Evolutionary conservation across 805 yeast species (phyloP).

Genomic region (Nakazawaea holstii): DNA sequence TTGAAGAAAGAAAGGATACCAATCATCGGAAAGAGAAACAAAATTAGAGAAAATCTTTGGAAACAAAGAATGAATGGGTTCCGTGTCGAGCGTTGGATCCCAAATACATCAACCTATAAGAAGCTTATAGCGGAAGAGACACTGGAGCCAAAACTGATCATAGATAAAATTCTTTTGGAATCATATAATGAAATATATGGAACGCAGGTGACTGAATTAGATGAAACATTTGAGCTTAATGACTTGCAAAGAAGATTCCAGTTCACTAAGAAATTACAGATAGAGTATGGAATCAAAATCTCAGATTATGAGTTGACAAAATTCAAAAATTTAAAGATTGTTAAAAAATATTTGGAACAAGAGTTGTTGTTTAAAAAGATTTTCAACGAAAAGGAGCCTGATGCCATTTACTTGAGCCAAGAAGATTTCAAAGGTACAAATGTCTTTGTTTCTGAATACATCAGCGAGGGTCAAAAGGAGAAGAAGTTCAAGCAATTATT

Average conservation of each 20-base stretch:
- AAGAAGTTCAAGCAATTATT: slow-evolving; percentile 42
- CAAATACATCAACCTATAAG: slow-evolving; percentile 16
- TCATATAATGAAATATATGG: slow-evolving; percentile 8
- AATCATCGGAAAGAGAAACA: slow-evolving; percentile 24
- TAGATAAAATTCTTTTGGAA: slow-evolving; percentile 15
- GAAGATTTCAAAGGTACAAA: slow-evolving; percentile 55
- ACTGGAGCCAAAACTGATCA: slow-evolving; percentile 2
- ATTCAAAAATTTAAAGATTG: slow-evolving; percentile 31
- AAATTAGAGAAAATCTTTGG: slow-evolving; percentile 5
- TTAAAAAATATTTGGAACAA: slow-evolving; percentile 30
- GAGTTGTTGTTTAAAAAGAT: slow-evolving; percentile 35
- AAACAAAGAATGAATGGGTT: slow-evolving; percentile 24
- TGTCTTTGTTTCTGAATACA: slow-evolving; percentile 46
- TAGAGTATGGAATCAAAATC: slow-evolving; percentile 42
- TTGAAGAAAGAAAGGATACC: slow-evolving; percentile 15
- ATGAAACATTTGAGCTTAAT: slow-evolving; percentile 17
- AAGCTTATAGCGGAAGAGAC: slow-evolving; percentile 2
- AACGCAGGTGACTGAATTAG: not conserved
- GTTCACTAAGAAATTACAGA: slow-evolving; percentile 42
- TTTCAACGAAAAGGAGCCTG: slow-evolving; percentile 64
- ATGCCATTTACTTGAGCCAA: slow-evolving; percentile 59
- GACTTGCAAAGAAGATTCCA: slow-evolving; percentile 47
- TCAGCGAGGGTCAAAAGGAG: slow-evolving; percentile 39
- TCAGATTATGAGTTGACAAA: slow-evolving; percentile 45
- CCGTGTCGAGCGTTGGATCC: slow-evolving; percentile 25